Evolutionary conservation across 805 yeast genomes (phyloP), one percentile per base, ranked within the genome.

Genomic region (Yarrowia sp.): DNA sequence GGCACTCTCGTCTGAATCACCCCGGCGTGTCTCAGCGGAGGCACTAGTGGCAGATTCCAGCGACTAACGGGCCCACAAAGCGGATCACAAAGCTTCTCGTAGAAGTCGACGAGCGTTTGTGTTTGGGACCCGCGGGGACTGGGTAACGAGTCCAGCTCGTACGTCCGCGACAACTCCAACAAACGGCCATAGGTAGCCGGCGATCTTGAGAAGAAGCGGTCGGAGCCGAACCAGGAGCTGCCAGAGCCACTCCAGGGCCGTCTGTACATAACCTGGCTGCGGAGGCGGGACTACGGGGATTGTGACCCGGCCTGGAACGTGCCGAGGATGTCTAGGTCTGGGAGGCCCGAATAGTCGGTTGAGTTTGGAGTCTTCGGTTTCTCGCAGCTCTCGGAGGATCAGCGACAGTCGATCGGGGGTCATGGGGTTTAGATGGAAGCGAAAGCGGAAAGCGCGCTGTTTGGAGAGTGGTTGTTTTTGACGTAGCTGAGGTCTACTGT

Each of bases 11-110:
- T 15, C 17, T 17, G 58, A 2, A 36, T 19, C 8, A 52, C 58
- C 9, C 46, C n/a, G 15, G 20, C 10, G 14, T 55, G 61, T 39
- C 46, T 39, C 61, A 55, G 7, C 15, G 61, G 61, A 13, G 20
- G 5, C 1, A 36, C 61, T 15, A 53, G 20, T 3, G 60, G 60
- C 36, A 38, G 34, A 13, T 39, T 20, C 60, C 60, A 53, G 14
- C n/a, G 44, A 10, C 60, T 39, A 19, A 55, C 36, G 4, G 46
- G 61, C 34, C n/a, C 46, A 53, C 60, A 53, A 4, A 53, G 44
- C 4, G 61, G 46, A 15, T 40, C 46, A 55, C 61, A 55, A 15
- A 55, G 61, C 34, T 24, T 55, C 46, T 39, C 61, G 61, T 39
- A 55, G 9, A 2, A 39, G 61, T n/a, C 46, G 61, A 39, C 46